These are phyloP conservation scores for Diversispora eburnea DNA, from an alignment of 192 early-diverging fungal species.

Conservation along the genomic window DNA sequence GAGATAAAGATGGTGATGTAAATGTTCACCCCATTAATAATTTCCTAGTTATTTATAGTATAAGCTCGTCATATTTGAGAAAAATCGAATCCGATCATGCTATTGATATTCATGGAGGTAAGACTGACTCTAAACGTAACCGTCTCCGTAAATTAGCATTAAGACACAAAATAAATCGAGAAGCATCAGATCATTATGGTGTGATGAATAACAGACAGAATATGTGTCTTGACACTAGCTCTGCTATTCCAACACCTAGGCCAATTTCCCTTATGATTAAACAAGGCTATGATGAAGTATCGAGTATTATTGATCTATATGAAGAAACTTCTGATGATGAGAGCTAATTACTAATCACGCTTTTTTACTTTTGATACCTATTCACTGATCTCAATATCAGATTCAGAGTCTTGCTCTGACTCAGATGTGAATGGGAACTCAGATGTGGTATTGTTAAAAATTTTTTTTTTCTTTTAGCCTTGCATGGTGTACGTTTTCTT, in stretches of 20 bases:
- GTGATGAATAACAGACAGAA: constrained; percentile 12
- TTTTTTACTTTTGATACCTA: background rate
- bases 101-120: constrained; percentile 2
- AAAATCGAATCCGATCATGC: constrained; percentile 2
- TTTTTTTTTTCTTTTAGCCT: constrained; percentile 24
- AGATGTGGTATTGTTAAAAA: too few relatives aligned
- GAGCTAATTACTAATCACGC: background rate
- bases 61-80: background rate
- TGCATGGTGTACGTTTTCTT: constrained; percentile 13
- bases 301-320: too few relatives aligned
- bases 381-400: background rate
- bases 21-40: constrained; percentile 13
- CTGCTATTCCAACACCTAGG: too few relatives aligned
- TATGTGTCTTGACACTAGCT: too few relatives aligned
- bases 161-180: background rate
- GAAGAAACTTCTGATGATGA: background rate
- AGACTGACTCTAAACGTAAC: background rate
- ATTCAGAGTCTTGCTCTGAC: too few relatives aligned
- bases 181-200: constrained; percentile 7
- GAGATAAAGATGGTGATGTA: background rate
- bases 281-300: too few relatives aligned
- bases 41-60: background rate
- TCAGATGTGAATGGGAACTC: too few relatives aligned
- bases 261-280: too few relatives aligned
- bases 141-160: background rate